Evolutionary conservation across 495 filamentous ascomycete genomes (phyloP).

Genomic region (Penicillium canariense): DNA sequence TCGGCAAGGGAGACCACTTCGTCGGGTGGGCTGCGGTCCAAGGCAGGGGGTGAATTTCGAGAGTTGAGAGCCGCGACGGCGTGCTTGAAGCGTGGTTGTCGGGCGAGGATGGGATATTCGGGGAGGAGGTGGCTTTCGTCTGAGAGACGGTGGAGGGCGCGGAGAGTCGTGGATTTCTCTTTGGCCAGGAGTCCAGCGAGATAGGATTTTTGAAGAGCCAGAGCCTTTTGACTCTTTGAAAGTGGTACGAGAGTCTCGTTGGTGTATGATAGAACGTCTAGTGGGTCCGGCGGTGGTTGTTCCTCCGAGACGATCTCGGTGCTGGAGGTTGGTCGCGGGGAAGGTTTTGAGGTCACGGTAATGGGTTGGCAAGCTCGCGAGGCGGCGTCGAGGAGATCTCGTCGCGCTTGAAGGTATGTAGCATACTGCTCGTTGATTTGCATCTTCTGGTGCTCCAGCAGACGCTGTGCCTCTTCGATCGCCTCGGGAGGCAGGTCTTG

Average conservation of each 20-base stretch:
- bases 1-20: constrained; percentile 38
- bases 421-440: constrained; percentile 51
- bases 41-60: constrained; percentile 16
- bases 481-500: constrained; percentile 36
- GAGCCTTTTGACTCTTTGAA: constrained; percentile 58
- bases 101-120: constrained; percentile 53
- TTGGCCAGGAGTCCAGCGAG: constrained; percentile 55
- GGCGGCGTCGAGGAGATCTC: constrained; percentile 37
- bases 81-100: constrained; percentile 45
- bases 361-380: constrained; percentile 39
- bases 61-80: constrained; percentile 33
- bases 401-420: constrained; percentile 38
- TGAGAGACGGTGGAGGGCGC: constrained; percentile 56
- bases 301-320: constrained; percentile 14
- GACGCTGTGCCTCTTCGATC: constrained; percentile 35
- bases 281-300: constrained; percentile 17
- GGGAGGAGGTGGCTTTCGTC: constrained; percentile 71
- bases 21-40: constrained; percentile 24
- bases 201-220: constrained; percentile 64
- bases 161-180: constrained; percentile 57
- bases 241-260: constrained; percentile 54
- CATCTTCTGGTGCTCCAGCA: constrained; percentile 40
- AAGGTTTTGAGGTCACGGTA: constrained; percentile 22
- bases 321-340: constrained; percentile 28
- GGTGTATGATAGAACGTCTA: constrained; percentile 52